These are phyloP conservation scores for Vitis hybrid DNA, from an alignment of 177 flowering plant genomes.

Conservation along the genomic window DNA sequence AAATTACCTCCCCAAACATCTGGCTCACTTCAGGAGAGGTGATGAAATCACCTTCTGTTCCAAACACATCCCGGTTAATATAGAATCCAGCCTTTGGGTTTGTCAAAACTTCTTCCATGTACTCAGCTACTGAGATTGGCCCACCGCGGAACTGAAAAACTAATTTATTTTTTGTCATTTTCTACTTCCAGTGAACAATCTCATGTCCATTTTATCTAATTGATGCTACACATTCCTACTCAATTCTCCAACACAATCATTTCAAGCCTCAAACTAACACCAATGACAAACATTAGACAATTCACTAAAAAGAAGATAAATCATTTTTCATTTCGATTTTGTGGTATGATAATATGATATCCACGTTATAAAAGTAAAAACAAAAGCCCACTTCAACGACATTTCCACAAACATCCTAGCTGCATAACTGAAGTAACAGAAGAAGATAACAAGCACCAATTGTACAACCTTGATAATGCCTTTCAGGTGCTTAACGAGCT, in stretches of 20 bases:
- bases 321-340: no score
- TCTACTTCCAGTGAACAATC: no score
- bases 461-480: constrained; percentile 74
- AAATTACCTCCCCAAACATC: constrained; percentile 97
- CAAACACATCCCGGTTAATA: constrained; percentile 90
- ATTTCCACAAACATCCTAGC: no score
- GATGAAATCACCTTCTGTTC: constrained; percentile 87
- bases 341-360: no score
- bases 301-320: background rate
- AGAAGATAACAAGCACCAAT: background rate
- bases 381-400: no score
- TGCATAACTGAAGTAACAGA: background rate
- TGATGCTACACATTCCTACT: no score
- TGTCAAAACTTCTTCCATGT: constrained; percentile 95
- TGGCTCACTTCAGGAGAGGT: constrained; percentile 99
- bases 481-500: constrained; percentile 82
- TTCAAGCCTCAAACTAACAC: no score
- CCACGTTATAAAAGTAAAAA: no score
- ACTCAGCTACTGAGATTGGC: constrained; percentile 92
- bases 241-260: no score
- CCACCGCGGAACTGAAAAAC: constrained; percentile 86
- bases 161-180: background rate
- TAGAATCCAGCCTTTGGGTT: constrained; percentile 91
- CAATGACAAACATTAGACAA: background rate
- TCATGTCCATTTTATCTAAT: no score